Percentiles rank a stretch among this genome's conserved stretches.
These are phyloP conservation scores for Verticillium isaacii DNA, from an alignment of 2,329 filamentous ascomycete genomes.

Conservation along the genomic window DNA sequence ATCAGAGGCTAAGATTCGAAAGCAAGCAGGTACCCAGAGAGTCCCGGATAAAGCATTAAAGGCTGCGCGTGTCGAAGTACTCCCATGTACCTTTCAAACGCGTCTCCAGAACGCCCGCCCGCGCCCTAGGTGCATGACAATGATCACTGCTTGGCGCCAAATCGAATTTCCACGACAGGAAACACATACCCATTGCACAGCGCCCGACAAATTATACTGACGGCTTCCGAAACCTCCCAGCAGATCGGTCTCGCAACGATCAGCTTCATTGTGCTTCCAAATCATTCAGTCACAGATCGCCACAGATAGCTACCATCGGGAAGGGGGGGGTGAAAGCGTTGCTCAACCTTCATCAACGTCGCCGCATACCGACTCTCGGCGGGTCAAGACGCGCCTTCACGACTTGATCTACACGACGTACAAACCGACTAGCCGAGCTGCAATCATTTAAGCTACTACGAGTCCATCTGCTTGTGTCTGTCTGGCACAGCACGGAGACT, in stretches of 20 bases:
- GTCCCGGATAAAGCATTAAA: too few species aligned
- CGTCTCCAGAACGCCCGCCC: not conserved
- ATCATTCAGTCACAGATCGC: not conserved
- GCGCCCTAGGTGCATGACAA: not conserved
- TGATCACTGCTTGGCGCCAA: not conserved
- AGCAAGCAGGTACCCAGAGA: too few species aligned
- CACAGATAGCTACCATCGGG: not conserved
- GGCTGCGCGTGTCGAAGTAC: not conserved
- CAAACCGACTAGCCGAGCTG: not conserved
- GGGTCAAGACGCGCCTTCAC: not conserved
- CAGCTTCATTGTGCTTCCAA: not conserved
- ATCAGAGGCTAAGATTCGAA: too few species aligned
- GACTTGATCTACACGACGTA: not conserved
- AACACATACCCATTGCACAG: not conserved
- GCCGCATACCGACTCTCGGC: not conserved
- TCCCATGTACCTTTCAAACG: not conserved
- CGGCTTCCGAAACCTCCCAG: not conserved
- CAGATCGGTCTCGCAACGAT: not conserved
- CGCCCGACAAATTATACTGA: not conserved
- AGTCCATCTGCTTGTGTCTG: not conserved
- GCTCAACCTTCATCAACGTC: not conserved
- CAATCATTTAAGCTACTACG: not conserved
- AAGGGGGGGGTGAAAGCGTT: not conserved
- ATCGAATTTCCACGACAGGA: not conserved
- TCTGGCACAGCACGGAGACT: not conserved